Percentiles rank a stretch among this genome's conserved stretches.
These are phyloP conservation scores for Dillenia suffruticosa DNA, from an alignment of 164 flowering plant species.

Conservation along the genomic window DNA sequence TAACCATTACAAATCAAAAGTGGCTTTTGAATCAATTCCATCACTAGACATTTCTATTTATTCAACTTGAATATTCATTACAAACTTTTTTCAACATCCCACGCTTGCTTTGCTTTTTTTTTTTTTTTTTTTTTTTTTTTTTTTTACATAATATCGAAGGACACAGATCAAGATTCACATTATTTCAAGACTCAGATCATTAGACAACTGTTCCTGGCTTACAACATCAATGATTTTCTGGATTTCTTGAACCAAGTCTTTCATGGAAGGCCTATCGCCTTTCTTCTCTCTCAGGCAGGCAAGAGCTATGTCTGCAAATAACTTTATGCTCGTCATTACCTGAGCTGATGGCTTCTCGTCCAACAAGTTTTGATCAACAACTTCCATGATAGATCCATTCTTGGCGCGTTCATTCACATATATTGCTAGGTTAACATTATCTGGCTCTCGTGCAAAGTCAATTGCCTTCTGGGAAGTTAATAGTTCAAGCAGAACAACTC, in stretches of 20 bases:
- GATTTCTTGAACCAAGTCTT: constrained; percentile 45
- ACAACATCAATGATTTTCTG: constrained; percentile 24
- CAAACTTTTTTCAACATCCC: no score
- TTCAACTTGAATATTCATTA: no score
- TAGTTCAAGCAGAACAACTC: constrained; percentile 68
- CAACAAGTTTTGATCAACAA: constrained; percentile 35
- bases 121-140: no score
- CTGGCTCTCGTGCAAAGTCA: constrained; percentile 49
- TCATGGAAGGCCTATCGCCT: constrained; percentile 63
- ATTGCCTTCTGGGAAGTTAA: constrained; percentile 54
- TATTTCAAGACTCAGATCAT: background rate
- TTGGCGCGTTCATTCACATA: constrained; percentile 30
- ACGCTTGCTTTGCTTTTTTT: no score
- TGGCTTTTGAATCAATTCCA: no score
- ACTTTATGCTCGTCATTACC: constrained; percentile 18
- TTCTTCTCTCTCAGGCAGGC: constrained; percentile 55
- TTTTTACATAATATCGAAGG: background rate
- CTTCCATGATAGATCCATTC: constrained; percentile 34
- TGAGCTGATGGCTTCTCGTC: constrained; percentile 18
- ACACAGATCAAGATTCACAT: background rate
- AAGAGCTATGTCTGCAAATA: constrained; percentile 44
- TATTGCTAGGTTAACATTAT: constrained; percentile 47
- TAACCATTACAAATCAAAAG: no score
- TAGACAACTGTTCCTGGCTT: constrained; percentile 10
- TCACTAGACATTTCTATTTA: no score